Evolutionary conservation across 2,329 filamentous ascomycete genomes (phyloP).

Genomic region (Alternaria sp.): DNA sequence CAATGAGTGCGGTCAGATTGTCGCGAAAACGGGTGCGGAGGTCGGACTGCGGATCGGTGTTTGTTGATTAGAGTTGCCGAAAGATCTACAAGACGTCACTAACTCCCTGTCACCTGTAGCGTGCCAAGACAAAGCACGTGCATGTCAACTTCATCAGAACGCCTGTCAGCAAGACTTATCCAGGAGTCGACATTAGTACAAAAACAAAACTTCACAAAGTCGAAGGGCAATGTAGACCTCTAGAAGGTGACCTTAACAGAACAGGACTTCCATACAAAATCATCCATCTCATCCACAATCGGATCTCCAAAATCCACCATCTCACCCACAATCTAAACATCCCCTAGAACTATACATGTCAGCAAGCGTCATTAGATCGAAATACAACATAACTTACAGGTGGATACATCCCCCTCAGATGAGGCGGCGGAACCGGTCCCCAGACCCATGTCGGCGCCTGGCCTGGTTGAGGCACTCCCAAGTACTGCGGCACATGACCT

Average conservation of each 20-base stretch:
- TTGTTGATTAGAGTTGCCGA: constrained; percentile 26
- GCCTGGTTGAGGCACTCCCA: neutral
- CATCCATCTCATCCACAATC: neutral
- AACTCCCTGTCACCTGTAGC: constrained; percentile 5
- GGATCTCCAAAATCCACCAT: too few relatives aligned
- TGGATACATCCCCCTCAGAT: neutral
- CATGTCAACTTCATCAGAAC: neutral
- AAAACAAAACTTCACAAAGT: too few relatives aligned
- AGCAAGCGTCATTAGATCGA: neutral
- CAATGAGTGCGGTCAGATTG: neutral
- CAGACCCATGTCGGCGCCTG: neutral
- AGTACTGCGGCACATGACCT: neutral
- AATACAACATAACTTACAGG: neutral
- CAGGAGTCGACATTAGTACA: too few relatives aligned
- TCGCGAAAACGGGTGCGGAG: neutral
- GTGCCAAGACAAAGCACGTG: constrained; percentile 25
- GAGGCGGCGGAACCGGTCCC: neutral
- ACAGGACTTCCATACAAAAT: too few relatives aligned
- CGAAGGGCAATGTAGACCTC: too few relatives aligned
- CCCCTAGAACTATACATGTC: neutral
- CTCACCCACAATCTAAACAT: neutral
- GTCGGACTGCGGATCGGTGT: constrained; percentile 17
- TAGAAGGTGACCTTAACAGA: too few relatives aligned
- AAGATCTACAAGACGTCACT: constrained; percentile 20
- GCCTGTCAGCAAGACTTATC: too few relatives aligned